These are phyloP conservation scores for Boletellus sp. DNA, from an alignment of 768 basidiomycete species.

Conservation along the genomic window DNA sequence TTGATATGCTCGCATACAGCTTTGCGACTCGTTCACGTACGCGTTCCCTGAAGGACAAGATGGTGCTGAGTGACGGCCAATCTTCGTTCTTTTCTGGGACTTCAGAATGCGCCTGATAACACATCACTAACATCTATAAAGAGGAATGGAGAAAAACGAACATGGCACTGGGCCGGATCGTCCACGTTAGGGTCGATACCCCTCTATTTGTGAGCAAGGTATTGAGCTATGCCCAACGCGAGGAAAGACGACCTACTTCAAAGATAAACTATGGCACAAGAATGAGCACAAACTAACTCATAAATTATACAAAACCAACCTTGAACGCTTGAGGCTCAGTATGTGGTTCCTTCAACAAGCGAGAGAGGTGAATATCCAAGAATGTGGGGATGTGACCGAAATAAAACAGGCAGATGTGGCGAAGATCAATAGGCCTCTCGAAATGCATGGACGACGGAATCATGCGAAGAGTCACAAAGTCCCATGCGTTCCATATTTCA, in stretches of 20 bases:
- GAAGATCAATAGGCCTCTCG: constrained; percentile 87
- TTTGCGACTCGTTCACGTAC: constrained; percentile 69
- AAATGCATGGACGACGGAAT: constrained; percentile 83
- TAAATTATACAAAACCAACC: constrained; percentile 29
- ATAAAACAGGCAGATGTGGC: constrained; percentile 98
- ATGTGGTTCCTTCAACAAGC: constrained; percentile 67
- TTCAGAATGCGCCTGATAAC: constrained; percentile 73
- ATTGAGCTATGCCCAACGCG: constrained; percentile 1
- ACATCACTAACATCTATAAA: neutral
- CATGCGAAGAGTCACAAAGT: constrained; percentile 79
- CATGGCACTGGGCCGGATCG: constrained; percentile 83
- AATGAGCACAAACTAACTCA: constrained; percentile 4
- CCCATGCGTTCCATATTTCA: constrained; percentile 85
- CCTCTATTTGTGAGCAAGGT: constrained; percentile 46
- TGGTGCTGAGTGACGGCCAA: constrained; percentile 74
- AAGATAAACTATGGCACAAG: constrained; percentile 56
- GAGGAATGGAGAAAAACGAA: constrained; percentile 34
- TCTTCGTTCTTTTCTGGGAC: constrained; percentile 79
- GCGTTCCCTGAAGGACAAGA: constrained; percentile 74
- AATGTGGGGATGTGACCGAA: constrained; percentile 92
- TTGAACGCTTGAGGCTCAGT: constrained; percentile 86
- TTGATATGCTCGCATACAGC: constrained; percentile 70
- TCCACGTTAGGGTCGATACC: constrained; percentile 96
- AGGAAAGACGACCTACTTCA: constrained; percentile 45
- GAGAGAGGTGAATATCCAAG: constrained; percentile 85